phyloP scores from a whole-genome alignment of 805 yeast genomes.

The Jamesozyma spencerorum region DNA sequence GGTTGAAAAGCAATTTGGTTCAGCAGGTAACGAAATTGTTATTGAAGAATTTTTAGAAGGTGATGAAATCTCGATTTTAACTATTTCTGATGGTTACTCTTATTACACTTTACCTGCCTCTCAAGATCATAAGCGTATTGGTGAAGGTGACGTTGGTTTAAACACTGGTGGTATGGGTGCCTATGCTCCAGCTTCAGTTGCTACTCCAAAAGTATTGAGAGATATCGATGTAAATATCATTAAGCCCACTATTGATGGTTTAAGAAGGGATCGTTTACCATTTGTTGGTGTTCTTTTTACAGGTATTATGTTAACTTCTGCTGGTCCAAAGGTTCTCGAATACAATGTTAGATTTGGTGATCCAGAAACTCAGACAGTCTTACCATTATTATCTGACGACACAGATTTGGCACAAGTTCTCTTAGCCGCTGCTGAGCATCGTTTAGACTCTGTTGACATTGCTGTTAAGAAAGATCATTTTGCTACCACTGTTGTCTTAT shows the following conservation, averaged over 20 bases:
- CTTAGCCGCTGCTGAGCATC: constrained; percentile 88
- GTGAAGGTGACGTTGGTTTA: constrained; percentile 86
- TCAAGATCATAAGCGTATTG: constrained; percentile 94
- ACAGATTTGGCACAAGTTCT: constrained; percentile 92
- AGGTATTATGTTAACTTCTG: constrained; percentile 82
- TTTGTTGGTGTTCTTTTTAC: constrained; percentile 94
- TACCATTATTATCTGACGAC: constrained; percentile 71
- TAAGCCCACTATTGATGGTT: constrained; percentile 88
- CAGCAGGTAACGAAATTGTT: constrained; percentile 91
- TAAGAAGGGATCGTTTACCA: constrained; percentile 92
- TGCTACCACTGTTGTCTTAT: constrained; percentile 88
- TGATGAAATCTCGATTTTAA: constrained; percentile 88
- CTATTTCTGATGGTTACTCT: constrained; percentile 89
- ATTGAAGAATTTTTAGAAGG: constrained; percentile 95
- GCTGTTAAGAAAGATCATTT: constrained; percentile 46
- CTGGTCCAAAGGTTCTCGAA: constrained; percentile 91
- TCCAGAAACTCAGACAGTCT: constrained; percentile 96
- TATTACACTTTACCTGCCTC: constrained; percentile 89
- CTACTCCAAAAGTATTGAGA: constrained; percentile 62
- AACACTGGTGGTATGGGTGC: constrained; percentile 99
- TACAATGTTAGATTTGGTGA: constrained; percentile 98
- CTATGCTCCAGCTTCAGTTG: constrained; percentile 95
- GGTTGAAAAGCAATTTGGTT: constrained; percentile 82
- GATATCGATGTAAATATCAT: constrained; percentile 68
- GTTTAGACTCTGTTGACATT: constrained; percentile 73